Conservation (phyloP, 2,329 filamentous ascomycete genomes). For the Sporothrix brunneoviolacea region DNA sequence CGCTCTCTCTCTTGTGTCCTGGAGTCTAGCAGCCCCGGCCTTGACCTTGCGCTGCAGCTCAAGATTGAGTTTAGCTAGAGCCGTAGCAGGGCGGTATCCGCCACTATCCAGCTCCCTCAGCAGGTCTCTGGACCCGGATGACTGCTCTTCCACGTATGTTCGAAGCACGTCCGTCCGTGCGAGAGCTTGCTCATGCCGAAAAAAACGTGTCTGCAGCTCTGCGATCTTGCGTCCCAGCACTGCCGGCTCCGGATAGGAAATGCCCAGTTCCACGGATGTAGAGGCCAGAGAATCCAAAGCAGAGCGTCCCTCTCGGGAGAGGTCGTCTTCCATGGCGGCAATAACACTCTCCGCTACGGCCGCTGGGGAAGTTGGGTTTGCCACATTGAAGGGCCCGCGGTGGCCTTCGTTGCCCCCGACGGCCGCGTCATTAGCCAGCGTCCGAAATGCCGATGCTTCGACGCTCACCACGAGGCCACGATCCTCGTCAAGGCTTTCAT, state of each 20-base stretch:
- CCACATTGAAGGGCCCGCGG: constrained; percentile 26
- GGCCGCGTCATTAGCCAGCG: constrained; percentile 29
- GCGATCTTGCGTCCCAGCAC: constrained; percentile 47
- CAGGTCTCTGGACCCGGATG: constrained; percentile 33
- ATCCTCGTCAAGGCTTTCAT: constrained; percentile 73
- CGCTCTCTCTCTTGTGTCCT: constrained; percentile 54
- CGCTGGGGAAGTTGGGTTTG: constrained; percentile 2
- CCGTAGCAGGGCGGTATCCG: constrained; percentile 46
- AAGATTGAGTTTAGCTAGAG: constrained; percentile 63
- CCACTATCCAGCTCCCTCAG: constrained; percentile 37
- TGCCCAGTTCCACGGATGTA: constrained; percentile 43
- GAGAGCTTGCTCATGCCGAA: constrained; percentile 49
- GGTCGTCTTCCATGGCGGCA: constrained; percentile 44
- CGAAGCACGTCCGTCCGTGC: constrained; percentile 51
- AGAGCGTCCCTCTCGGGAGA: constrained; percentile 47
- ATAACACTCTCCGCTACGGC: constrained; percentile 36
- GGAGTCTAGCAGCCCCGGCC: constrained; percentile 56
- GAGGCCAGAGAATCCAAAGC: constrained; percentile 53
- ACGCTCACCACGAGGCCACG: constrained; percentile 49
- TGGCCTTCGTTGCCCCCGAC: too few species aligned
- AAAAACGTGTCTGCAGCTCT: constrained; percentile 47
- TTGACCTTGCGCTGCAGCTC: constrained; percentile 68
- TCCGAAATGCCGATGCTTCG: constrained; percentile 52
- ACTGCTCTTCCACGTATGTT: constrained; percentile 47
- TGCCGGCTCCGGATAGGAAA: constrained; percentile 41